These are phyloP conservation scores for Anisodus acutangulus DNA, from an alignment of 257 asterid genomes.

Conservation along the genomic window DNA sequence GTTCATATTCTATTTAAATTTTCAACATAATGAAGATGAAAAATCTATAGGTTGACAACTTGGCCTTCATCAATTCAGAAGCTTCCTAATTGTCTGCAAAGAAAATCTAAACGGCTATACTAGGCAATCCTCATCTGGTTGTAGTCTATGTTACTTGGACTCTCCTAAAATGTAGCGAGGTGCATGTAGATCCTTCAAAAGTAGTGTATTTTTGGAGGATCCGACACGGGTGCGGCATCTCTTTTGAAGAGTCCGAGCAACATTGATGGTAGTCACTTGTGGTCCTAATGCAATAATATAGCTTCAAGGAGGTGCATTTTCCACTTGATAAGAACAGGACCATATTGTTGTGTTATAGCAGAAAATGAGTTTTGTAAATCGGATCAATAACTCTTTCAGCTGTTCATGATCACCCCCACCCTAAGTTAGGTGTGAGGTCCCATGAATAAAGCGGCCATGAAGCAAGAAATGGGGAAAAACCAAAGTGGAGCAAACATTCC, in stretches of 20 bases:
- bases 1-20: not conserved
- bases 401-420: not conserved
- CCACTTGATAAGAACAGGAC: too few relatives aligned
- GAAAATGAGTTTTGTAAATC: not conserved
- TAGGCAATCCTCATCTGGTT: not conserved
- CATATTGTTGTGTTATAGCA: not conserved
- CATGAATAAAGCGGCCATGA: not conserved
- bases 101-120: not conserved
- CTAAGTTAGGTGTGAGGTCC: not conserved
- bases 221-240: too few relatives aligned
- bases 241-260: too few relatives aligned
- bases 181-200: too few relatives aligned
- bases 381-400: too few relatives aligned
- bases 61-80: not conserved
- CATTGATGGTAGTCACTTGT: not conserved
- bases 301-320: not conserved
- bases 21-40: not conserved
- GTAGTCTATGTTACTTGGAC: too few relatives aligned
- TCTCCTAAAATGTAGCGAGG: too few relatives aligned
- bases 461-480: not conserved
- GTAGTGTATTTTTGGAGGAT: too few relatives aligned
- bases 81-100: not conserved
- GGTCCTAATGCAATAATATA: not conserved
- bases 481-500: not conserved
- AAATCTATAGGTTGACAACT: not conserved